Base-by-base conservation (phyloP, 2,329 filamentous ascomycete species). In the Penicillium sp. region DNA sequence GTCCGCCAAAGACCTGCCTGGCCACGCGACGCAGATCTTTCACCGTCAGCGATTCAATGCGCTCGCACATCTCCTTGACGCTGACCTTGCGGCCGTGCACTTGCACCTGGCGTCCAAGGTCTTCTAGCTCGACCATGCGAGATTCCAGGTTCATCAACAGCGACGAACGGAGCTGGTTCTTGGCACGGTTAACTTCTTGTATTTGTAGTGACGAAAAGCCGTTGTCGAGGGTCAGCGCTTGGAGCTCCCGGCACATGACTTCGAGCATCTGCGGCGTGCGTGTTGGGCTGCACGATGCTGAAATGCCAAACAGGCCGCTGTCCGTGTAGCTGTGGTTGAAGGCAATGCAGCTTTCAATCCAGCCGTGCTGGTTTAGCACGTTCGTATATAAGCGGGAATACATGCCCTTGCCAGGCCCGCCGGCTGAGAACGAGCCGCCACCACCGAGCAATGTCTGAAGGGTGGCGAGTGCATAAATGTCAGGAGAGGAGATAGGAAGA, bases 291-390 rank as follows among this genome's bases (percentile, higher is more conserved):
- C 94, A 99, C 26, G 88, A 88, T 0, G 91, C 89, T 0, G 89
- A 88, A 70, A 99, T 97, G 62, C 94, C 94, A 68, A 99, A 99
- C 43, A 99, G 83, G 3, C 94, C 94, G 6, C 88, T 92, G 74
- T 99, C 94, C 0, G 90, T 94, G 81, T 99, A 99, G 47, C 89
- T 90, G 80, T 97, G 92, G 80, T 97, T 97, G 80, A 97, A 97
- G 28, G 93, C 89, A 52, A 96, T 82, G 76, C 94, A 97, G 59
- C 86, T 92, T 77, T 99, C 94, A 24, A 99, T 91, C 93, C 93
- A 99, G 64, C 89, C 91, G 76, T 96, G 87, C 76, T 97, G 92
- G 79, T 99, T 99, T 52, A 99, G 83, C 0, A 97, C 93, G 71
- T 97, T 96, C 61, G 92, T 97, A 80, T 97, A 99, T 8, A 99